phyloP scores from a whole-genome alignment of 345 rosid species.

The Pugionium cornutum region DNA sequence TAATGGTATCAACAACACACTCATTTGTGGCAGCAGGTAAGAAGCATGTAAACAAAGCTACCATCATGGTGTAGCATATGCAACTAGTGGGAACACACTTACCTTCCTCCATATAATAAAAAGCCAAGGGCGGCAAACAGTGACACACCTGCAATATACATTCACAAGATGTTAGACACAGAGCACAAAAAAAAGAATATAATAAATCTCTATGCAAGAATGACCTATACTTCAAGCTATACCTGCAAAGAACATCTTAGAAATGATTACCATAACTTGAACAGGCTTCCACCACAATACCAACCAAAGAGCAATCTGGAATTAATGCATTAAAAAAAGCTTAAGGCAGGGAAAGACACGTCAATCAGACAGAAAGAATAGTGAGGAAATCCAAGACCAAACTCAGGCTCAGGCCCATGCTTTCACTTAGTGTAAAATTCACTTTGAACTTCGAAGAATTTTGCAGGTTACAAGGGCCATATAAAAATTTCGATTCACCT shows the following conservation, averaged over 20 bases:
- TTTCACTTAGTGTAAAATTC: not conserved
- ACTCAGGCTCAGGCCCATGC: conserved; percentile 3
- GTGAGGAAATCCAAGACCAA: not conserved
- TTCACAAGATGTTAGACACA: conserved; percentile 13
- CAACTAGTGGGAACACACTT: conserved; percentile 8
- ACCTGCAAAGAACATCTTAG: conserved; percentile 94
- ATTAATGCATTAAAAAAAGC: conserved; percentile 28
- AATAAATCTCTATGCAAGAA: not conserved
- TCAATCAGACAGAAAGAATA: conserved; percentile 2
- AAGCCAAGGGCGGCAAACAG: conserved; percentile 70
- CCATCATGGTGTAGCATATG: conserved; percentile 1
- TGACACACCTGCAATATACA: conserved; percentile 56
- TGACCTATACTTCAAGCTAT: conserved; percentile 15
- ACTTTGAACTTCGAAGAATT: not conserved
- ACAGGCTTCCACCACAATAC: conserved; percentile 73
- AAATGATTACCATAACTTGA: conserved; percentile 52
- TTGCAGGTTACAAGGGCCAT: conserved; percentile 3
- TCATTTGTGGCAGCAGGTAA: conserved; percentile 8
- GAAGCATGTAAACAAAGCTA: conserved; percentile 18
- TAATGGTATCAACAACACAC: conserved; percentile 3
- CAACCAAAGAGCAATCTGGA: conserved; percentile 81
- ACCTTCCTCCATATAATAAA: conserved; percentile 86
- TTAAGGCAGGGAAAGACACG: not conserved
- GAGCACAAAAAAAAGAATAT: not conserved
- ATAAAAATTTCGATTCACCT: conserved; percentile 54